A percentile compares a stretch with the other conserved stretches of the same genome.
Evolutionary conservation across 768 basidiomycete species (phyloP).

Genomic region (Suillus alpinus): DNA sequence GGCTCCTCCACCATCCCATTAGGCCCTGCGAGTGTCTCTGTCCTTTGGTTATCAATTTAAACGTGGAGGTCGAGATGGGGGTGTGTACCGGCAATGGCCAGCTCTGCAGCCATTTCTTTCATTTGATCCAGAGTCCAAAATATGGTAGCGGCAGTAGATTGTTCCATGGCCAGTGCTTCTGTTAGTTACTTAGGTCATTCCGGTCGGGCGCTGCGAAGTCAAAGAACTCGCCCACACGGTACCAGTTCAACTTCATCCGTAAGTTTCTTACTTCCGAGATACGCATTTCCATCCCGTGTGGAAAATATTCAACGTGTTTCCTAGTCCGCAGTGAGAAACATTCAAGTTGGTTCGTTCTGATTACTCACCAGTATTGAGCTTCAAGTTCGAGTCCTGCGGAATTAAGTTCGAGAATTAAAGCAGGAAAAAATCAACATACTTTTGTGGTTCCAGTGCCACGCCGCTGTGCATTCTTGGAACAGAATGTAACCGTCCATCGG

Average conservation of each 20-base stretch:
- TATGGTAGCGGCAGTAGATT: too few species aligned
- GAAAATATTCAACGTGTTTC: constrained; percentile 4
- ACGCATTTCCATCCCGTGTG: neutral
- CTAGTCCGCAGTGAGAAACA: neutral
- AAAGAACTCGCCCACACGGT: neutral
- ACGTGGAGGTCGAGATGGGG: too few species aligned
- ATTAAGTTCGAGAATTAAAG: neutral
- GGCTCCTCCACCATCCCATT: too few species aligned
- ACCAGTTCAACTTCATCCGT: neutral
- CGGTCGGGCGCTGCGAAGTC: too few species aligned
- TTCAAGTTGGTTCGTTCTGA: too few species aligned
- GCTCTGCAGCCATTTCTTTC: too few species aligned
- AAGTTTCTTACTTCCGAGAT: neutral
- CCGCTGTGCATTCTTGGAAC: neutral
- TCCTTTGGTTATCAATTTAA: too few species aligned
- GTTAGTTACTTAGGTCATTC: too few species aligned
- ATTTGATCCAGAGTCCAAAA: too few species aligned
- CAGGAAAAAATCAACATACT: neutral
- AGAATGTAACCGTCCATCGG: neutral
- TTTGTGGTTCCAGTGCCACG: neutral
- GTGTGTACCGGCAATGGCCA: too few species aligned
- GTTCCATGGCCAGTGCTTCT: too few species aligned
- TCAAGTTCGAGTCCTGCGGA: neutral
- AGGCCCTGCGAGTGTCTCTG: too few species aligned
- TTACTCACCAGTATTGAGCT: constrained; percentile 1